A percentile compares a stretch with the other conserved stretches of the same genome.
Evolutionary conservation across 805 yeast genomes (phyloP).

Genomic region (Blastobotrys peoriensis): DNA sequence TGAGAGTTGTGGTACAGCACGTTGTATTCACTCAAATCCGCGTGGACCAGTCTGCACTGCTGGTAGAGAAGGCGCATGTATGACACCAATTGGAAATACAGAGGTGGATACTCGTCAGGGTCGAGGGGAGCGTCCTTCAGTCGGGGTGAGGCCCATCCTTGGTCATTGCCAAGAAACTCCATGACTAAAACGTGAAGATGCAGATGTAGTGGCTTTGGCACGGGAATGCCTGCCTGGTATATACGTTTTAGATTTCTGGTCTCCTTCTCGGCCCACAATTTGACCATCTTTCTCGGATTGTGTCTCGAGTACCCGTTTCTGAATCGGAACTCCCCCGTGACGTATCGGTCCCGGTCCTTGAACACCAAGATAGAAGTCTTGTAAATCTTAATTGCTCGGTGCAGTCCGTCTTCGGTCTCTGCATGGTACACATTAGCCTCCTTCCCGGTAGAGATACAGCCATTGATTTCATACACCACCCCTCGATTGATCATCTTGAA

Average conservation of each 20-base stretch:
- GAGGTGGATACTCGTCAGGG: constrained; percentile 56
- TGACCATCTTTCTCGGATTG: constrained; percentile 96
- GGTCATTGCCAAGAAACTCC: constrained; percentile 73
- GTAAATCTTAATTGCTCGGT: constrained; percentile 89
- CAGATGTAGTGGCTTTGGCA: constrained; percentile 87
- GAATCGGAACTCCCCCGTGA: constrained; percentile 92
- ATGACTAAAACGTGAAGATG: constrained; percentile 87
- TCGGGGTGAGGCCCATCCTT: constrained; percentile 87
- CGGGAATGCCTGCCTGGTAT: constrained; percentile 72
- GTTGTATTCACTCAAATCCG: constrained; percentile 94
- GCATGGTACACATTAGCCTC: constrained; percentile 99
- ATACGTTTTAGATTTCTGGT: constrained; percentile 86
- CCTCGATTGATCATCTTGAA: constrained; percentile 80
- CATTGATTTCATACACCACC: constrained; percentile 76
- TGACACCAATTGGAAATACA: constrained; percentile 72
- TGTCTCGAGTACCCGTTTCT: constrained; percentile 77
- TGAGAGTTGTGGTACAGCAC: constrained; percentile 70
- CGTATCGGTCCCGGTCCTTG: constrained; percentile 93
- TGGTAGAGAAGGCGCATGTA: constrained; percentile 85
- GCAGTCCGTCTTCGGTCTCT: constrained; percentile 30
- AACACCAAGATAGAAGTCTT: constrained; percentile 96
- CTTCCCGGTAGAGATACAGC: constrained; percentile 93
- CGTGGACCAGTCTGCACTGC: constrained; percentile 87
- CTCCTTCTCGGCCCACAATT: constrained; percentile 98
- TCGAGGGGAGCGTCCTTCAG: constrained; percentile 75